phyloP scores from a whole-genome alignment of 495 filamentous ascomycete genomes.

The Neurospora sp. region DNA sequence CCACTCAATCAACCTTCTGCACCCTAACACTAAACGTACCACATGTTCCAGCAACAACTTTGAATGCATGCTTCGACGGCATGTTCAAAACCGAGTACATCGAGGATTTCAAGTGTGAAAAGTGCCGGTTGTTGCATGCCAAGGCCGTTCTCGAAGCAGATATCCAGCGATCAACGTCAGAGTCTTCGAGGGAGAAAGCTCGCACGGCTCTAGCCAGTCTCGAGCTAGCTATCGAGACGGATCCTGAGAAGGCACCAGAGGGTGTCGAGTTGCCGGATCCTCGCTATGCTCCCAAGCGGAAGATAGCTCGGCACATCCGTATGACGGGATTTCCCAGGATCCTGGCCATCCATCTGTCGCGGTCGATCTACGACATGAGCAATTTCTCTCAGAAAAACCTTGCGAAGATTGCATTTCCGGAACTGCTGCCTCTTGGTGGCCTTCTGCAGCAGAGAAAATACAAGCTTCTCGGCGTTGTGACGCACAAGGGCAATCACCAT shows the following conservation, averaged over 20 bases:
- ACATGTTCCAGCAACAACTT: conserved; percentile 43
- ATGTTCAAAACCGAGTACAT: conserved; percentile 93
- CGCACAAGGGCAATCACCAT: conserved; percentile 91
- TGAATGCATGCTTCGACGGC: conserved; percentile 71
- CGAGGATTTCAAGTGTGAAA: conserved; percentile 92
- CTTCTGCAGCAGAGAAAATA: conserved; percentile 70
- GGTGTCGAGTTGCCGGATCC: conserved; percentile 66
- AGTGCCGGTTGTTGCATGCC: conserved; percentile 78
- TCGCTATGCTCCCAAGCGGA: conserved; percentile 64
- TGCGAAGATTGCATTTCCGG: conserved; percentile 87
- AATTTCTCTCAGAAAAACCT: conserved; percentile 81
- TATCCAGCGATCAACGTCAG: conserved; percentile 31
- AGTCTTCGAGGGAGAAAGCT: conserved; percentile 36
- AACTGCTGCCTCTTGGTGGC: conserved; percentile 69
- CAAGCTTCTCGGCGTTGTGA: conserved; percentile 77
- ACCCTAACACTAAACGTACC: conserved; percentile 89
- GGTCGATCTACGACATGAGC: conserved; percentile 72
- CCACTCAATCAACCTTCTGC: conserved; percentile 76
- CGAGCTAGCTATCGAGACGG: conserved; percentile 51
- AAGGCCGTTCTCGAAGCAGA: conserved; percentile 24
- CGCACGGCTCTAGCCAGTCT: conserved; percentile 41
- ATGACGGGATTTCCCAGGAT: conserved; percentile 81
- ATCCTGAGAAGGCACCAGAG: conserved; percentile 67
- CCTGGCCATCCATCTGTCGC: conserved; percentile 82
- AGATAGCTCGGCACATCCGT: conserved; percentile 75